Percentiles rank a stretch among this genome's conserved stretches.
These are phyloP conservation scores for Blastomyces silverae DNA, from an alignment of 2,329 filamentous ascomycete species.

Conservation along the genomic window DNA sequence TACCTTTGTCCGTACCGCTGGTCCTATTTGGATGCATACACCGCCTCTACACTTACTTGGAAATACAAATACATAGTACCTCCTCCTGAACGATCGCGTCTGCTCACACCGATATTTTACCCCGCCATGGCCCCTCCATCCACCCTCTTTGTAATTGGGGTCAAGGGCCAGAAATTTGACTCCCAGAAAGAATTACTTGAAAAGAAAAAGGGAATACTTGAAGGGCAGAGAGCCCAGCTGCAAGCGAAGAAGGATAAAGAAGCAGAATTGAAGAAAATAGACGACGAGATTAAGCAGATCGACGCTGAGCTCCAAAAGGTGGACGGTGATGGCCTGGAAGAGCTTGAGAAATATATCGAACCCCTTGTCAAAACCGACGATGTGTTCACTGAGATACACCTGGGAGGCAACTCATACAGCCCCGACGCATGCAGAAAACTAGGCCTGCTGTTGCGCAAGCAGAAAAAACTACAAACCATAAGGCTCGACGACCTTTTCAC, in stretches of 20 bases:
- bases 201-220: background rate
- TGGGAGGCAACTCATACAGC: constrained; percentile 88
- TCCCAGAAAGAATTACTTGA: background rate
- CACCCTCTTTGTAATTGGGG: constrained; percentile 73
- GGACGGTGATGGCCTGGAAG: constrained; percentile 63
- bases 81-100: constrained; percentile 16
- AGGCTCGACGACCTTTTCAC: constrained; percentile 98
- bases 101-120: constrained; percentile 23
- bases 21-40: background rate
- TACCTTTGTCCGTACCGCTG: background rate
- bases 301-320: background rate
- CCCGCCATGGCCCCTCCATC: constrained; percentile 47
- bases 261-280: background rate
- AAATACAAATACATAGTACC: constrained; percentile 17
- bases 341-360: constrained; percentile 77
- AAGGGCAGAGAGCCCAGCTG: background rate
- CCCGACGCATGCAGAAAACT: constrained; percentile 80
- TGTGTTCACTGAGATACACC: constrained; percentile 69
- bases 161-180: constrained; percentile 52
- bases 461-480: constrained; percentile 72
- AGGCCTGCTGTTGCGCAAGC: constrained; percentile 73
- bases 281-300: background rate
- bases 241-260: background rate
- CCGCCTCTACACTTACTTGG: no score
- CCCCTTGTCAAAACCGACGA: constrained; percentile 63